These are phyloP conservation scores for Mycena belliarum DNA, from an alignment of 768 basidiomycete genomes.

Conservation along the genomic window DNA sequence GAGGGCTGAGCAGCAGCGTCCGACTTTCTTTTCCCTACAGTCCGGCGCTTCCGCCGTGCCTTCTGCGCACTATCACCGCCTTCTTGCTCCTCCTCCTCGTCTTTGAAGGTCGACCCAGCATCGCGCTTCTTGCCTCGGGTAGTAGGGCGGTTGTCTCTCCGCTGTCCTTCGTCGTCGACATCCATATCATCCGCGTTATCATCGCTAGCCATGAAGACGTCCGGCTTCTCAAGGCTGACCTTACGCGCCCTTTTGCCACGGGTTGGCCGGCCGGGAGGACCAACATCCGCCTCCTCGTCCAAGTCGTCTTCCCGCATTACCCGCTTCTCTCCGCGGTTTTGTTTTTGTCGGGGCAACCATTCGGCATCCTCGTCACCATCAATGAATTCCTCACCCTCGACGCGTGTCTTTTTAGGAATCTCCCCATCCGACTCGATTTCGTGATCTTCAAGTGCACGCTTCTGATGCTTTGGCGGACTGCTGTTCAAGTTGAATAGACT, in stretches of 20 bases:
- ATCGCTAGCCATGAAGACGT: slow-evolving; percentile 29
- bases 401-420: slow-evolving; percentile 52
- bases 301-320: slow-evolving; percentile 48
- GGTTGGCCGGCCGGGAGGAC: slow-evolving; percentile 32
- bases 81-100: slow-evolving; percentile 49
- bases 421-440: slow-evolving; percentile 47
- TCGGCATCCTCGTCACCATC: slow-evolving; percentile 52
- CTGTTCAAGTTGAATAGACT: slow-evolving; percentile 33
- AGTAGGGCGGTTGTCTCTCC: slow-evolving; percentile 43
- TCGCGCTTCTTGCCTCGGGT: slow-evolving; percentile 75
- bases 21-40: slow-evolving; percentile 53
- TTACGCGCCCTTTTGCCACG: slow-evolving; percentile 61
- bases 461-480: slow-evolving; percentile 34
- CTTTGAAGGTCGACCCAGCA: slow-evolving; percentile 70
- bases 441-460: slow-evolving; percentile 43
- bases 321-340: slow-evolving; percentile 52
- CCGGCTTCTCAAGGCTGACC: slow-evolving; percentile 45
- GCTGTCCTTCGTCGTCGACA: slow-evolving; percentile 45
- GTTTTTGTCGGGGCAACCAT: slow-evolving; percentile 30
- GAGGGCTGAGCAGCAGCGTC: slow-evolving; percentile 34
- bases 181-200: slow-evolving; percentile 46
- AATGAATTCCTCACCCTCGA: slow-evolving; percentile 49
- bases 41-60: slow-evolving; percentile 58
- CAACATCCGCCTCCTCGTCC: slow-evolving; percentile 47
- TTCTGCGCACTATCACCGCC: slow-evolving; percentile 39